Conservation (phyloP, 1,284 basidiomycete species). For the Trichosporon faecale region DNA sequence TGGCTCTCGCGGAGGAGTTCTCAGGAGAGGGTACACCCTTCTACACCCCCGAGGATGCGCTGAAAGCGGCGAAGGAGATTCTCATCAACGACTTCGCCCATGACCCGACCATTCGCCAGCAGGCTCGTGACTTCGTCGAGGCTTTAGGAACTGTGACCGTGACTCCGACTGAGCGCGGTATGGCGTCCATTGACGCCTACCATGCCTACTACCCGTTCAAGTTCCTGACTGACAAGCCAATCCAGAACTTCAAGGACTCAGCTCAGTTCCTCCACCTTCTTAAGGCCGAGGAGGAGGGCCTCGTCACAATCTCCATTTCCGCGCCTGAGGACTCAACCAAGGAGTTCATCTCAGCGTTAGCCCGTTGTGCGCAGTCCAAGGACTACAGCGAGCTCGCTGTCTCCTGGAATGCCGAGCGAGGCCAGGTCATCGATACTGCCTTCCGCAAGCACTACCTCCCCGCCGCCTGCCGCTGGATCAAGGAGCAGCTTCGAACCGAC, state of each 20-base stretch:
- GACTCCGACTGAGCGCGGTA: constrained; percentile 85
- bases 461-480: constrained; percentile 76
- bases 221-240: constrained; percentile 80
- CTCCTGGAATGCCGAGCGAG: constrained; percentile 89
- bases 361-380: constrained; percentile 78
- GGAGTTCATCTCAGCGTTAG: constrained; percentile 64
- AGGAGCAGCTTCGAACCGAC: constrained; percentile 85
- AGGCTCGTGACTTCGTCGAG: constrained; percentile 75
- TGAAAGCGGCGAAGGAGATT: constrained; percentile 66
- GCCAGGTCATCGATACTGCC: constrained; percentile 72
- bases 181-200: constrained; percentile 81
- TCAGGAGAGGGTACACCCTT: constrained; percentile 37
- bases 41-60: constrained; percentile 33
- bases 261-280: constrained; percentile 90
- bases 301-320: constrained; percentile 73
- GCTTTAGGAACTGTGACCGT: constrained; percentile 75
- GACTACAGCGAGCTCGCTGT: constrained; percentile 78
- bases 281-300: constrained; percentile 80
- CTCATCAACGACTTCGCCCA: constrained; percentile 86
- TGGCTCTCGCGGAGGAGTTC: constrained; percentile 49
- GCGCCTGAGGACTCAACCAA: constrained; percentile 60
- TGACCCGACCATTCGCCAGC: constrained; percentile 81
- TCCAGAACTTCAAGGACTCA: constrained; percentile 65
- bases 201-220: constrained; percentile 96
- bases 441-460: constrained; percentile 73